phyloP scores from a whole-genome alignment of 495 filamentous ascomycete species.

The Pyrenula massariospora region DNA sequence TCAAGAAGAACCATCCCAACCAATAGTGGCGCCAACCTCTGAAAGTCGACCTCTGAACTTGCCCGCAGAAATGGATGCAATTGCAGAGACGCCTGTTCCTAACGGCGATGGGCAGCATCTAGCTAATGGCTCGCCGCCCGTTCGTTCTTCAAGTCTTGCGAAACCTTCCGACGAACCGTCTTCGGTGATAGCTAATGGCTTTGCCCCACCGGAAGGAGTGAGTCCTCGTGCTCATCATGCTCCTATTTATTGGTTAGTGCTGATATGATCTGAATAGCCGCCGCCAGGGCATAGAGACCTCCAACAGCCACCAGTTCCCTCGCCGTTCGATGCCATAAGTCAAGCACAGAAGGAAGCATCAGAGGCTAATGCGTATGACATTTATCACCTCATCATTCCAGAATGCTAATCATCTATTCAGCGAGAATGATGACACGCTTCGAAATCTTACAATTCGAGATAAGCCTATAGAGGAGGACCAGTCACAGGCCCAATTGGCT shows the following conservation, averaged over 20 bases:
- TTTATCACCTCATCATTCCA: not conserved
- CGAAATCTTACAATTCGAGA: slow-evolving; percentile 89
- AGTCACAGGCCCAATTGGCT: slow-evolving; percentile 75
- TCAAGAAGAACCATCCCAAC: not conserved
- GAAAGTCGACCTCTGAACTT: not conserved
- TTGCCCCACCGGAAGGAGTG: not conserved
- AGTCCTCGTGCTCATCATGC: no score
- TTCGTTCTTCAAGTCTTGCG: not conserved
- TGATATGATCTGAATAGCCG: not conserved
- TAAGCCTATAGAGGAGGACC: slow-evolving; percentile 88
- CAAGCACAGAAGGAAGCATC: slow-evolving; percentile 71
- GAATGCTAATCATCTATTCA: slow-evolving; percentile 9
- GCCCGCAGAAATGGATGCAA: not conserved
- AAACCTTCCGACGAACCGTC: not conserved
- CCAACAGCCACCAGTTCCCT: not conserved
- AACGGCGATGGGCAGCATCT: not conserved
- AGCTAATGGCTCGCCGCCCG: not conserved
- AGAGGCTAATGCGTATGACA: slow-evolving; percentile 29
- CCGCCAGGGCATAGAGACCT: not conserved
- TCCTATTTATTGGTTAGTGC: no score
- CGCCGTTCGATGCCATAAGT: slow-evolving; percentile 61
- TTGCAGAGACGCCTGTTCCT: not conserved
- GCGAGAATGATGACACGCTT: slow-evolving; percentile 51
- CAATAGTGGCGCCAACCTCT: not conserved
- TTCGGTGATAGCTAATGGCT: not conserved